A percentile compares a stretch with the other conserved stretches of the same genome.
Conservation (phyloP, 164 flowering plant genomes). For the Protea cynaroides region DNA sequence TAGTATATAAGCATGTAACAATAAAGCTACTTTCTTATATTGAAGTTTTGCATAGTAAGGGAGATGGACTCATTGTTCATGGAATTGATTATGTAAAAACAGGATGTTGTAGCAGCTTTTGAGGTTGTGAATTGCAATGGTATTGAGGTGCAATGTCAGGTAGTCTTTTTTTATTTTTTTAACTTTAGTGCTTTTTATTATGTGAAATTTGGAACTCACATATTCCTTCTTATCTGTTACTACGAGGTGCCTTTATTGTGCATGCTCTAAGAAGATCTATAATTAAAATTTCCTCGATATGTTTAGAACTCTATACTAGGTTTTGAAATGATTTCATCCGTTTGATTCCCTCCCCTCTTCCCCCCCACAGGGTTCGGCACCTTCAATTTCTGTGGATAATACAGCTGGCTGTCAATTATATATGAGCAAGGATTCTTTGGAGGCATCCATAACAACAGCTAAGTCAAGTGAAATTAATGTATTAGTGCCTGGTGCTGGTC, state of each 20-base stretch:
- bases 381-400: conserved; percentile 92
- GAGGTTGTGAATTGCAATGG: conserved; percentile 95
- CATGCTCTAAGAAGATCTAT: neutral
- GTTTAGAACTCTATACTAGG: neutral
- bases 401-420: conserved; percentile 88
- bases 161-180: conserved; percentile 15
- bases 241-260: neutral
- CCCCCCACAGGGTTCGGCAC: conserved; percentile 79
- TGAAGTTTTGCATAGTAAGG: neutral
- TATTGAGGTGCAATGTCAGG: conserved; percentile 98
- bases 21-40: neutral
- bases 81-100: conserved; percentile 14
- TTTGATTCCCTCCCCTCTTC: neutral
- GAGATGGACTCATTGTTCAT: conserved; percentile 3
- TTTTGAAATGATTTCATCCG: neutral
- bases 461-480: conserved; percentile 97
- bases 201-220: too few species aligned
- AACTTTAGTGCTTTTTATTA: too few species aligned
- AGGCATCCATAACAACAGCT: conserved; percentile 81
- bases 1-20: conserved; percentile 17
- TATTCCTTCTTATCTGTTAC: neutral
- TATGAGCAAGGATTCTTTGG: conserved; percentile 77
- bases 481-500: conserved; percentile 62
- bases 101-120: conserved; percentile 99
- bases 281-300: neutral